Percentiles rank a stretch among this genome's conserved stretches.
These are phyloP conservation scores for Crithidia mellificae DNA, from an alignment of 208 protist species.

Conservation along the genomic window DNA sequence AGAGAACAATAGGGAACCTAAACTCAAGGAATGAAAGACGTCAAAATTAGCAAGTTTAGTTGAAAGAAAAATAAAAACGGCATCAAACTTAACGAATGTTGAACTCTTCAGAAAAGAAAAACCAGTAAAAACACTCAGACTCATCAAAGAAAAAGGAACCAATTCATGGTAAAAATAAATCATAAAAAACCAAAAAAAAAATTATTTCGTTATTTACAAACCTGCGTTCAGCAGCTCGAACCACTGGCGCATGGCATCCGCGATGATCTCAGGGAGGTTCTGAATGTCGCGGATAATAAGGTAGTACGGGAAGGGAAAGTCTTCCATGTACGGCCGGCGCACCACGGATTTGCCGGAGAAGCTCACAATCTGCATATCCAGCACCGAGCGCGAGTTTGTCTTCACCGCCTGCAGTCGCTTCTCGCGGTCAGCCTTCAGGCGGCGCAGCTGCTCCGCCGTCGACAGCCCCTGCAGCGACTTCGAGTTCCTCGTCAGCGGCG, in stretches of 20 bases:
- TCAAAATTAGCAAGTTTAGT: no score
- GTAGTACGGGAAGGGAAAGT: constrained; percentile 99
- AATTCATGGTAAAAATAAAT: not conserved
- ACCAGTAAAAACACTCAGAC: no score
- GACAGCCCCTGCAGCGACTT: constrained; percentile 70
- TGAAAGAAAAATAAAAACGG: no score
- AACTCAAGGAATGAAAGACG: no score
- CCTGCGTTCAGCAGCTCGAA: constrained; percentile 92
- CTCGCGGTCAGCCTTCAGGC: constrained; percentile 85
- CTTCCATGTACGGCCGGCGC: constrained; percentile 96
- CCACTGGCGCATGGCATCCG: constrained; percentile 99
- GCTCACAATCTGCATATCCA: constrained; percentile 93
- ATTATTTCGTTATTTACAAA: constrained; percentile 10
- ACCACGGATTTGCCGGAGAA: constrained; percentile 84
- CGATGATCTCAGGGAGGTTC: constrained; percentile 95
- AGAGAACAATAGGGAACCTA: no score
- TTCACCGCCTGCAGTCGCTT: constrained; percentile 80
- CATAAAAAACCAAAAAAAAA: not conserved
- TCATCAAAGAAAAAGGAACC: not conserved
- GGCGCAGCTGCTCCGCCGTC: constrained; percentile 77
- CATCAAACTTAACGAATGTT: no score
- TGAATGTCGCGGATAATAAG: constrained; percentile 97
- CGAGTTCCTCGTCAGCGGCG: constrained; percentile 35
- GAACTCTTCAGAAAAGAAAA: no score
- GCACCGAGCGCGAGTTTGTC: constrained; percentile 67